These are phyloP conservation scores for Cetradonia linearis DNA, from an alignment of 495 filamentous ascomycete species.

Conservation along the genomic window DNA sequence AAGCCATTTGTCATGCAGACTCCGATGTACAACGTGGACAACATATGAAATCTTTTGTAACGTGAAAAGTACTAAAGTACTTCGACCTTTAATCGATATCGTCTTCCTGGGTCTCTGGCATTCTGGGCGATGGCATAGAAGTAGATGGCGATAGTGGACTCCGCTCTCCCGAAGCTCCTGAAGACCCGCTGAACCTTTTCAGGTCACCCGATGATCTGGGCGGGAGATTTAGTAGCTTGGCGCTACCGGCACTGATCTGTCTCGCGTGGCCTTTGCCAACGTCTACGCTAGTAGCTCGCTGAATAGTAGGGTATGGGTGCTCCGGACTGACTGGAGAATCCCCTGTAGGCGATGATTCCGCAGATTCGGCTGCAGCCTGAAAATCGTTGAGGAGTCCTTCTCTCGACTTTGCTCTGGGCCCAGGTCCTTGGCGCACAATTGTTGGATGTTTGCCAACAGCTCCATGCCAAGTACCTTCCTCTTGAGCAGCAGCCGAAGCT, in stretches of 20 bases:
- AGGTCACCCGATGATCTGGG: conserved; percentile 34
- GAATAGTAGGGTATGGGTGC: conserved; percentile 32
- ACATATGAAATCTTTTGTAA: conserved; percentile 12
- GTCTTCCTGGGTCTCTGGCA: conserved; percentile 16
- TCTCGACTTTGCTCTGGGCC: conserved; percentile 50
- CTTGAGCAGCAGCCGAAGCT: conserved; percentile 13
- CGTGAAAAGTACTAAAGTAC: conserved; percentile 7
- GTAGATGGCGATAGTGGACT: conserved; percentile 18
- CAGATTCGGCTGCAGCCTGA: conserved; percentile 36
- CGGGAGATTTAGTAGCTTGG: conserved; percentile 55
- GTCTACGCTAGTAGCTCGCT: conserved; percentile 56
- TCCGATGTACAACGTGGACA: conserved; percentile 10
- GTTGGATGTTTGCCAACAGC: conserved; percentile 48
- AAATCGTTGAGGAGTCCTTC: conserved; percentile 58
- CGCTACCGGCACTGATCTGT: conserved; percentile 66
- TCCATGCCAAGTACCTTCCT: conserved; percentile 40
- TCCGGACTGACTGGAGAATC: conserved; percentile 27
- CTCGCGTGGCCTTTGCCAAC: conserved; percentile 51
- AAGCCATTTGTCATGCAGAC: conserved; percentile 13
- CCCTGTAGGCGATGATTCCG: conserved; percentile 27
- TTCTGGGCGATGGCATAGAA: conserved; percentile 11
- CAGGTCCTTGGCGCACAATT: conserved; percentile 40
- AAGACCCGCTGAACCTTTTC: conserved; percentile 28
- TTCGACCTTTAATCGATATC: conserved; percentile 22
- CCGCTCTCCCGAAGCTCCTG: conserved; percentile 20